These are phyloP conservation scores for Pseudogymnoascus sp. DNA, from an alignment of 2,329 filamentous ascomycete species.

Conservation along the genomic window DNA sequence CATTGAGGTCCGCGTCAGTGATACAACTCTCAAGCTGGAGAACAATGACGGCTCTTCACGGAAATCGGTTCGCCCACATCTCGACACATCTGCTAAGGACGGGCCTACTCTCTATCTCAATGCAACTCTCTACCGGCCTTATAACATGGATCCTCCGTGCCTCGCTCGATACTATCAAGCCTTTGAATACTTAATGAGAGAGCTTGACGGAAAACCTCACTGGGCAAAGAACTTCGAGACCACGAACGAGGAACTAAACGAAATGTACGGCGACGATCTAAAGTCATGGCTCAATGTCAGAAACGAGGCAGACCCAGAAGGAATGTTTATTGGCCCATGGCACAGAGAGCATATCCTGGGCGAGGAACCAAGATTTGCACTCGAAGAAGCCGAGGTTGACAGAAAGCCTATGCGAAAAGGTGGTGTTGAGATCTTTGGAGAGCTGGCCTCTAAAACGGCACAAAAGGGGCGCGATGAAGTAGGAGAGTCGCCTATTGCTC, in stretches of 20 bases:
- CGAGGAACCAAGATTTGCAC: slow-evolving; percentile 18
- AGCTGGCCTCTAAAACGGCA: background rate
- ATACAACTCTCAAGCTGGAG: slow-evolving; percentile 47
- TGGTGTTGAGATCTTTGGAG: slow-evolving; percentile 17
- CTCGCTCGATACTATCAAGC: slow-evolving; percentile 74
- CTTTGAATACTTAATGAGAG: slow-evolving; percentile 85
- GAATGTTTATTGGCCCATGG: slow-evolving; percentile 89
- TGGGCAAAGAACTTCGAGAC: slow-evolving; percentile 88
- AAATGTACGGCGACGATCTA: slow-evolving; percentile 63
- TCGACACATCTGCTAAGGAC: slow-evolving; percentile 64
- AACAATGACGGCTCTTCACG: slow-evolving; percentile 10
- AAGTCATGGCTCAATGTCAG: slow-evolving; percentile 61
- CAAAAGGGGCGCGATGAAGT: background rate
- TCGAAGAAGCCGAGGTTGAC: slow-evolving; percentile 25
- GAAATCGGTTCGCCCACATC: slow-evolving; percentile 47
- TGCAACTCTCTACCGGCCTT: slow-evolving; percentile 80
- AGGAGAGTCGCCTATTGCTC: background rate
- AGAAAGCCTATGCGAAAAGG: slow-evolving; percentile 20
- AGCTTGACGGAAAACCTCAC: slow-evolving; percentile 74
- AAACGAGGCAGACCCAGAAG: slow-evolving; percentile 66
- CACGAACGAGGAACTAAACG: slow-evolving; percentile 52
- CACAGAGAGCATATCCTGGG: slow-evolving; percentile 62
- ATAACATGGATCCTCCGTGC: slow-evolving; percentile 70
- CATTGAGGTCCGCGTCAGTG: slow-evolving; percentile 79
- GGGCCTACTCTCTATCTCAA: slow-evolving; percentile 82